These are phyloP conservation scores for Sugiyamaella paludigena DNA, from an alignment of 1,139 yeast species.

Conservation along the genomic window DNA sequence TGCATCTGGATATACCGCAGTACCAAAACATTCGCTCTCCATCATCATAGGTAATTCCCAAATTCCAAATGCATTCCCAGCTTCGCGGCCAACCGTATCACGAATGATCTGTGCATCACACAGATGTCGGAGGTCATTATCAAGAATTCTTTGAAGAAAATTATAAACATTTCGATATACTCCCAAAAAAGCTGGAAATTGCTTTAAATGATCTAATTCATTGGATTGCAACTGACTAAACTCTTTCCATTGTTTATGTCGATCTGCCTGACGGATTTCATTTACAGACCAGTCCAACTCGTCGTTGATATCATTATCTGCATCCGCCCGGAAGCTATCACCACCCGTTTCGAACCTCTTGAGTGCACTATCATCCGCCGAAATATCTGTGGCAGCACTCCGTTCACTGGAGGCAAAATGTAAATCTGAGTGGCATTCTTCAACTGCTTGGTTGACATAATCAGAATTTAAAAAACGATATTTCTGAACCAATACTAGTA, in stretches of 20 bases:
- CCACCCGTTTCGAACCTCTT: slow-evolving; percentile 4
- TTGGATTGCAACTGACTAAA: slow-evolving; percentile 55
- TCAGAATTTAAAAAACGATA: slow-evolving; percentile 15
- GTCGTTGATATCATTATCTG: neutral
- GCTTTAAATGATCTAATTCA: slow-evolving; percentile 49
- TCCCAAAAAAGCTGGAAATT: slow-evolving; percentile 51
- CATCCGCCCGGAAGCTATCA: slow-evolving; percentile 10
- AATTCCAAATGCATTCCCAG: slow-evolving; percentile 74
- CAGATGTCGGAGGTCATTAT: slow-evolving; percentile 38
- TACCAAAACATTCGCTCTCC: slow-evolving; percentile 64
- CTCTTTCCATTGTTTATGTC: slow-evolving; percentile 23
- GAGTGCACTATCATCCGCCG: too few species aligned
- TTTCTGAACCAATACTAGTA: slow-evolving; percentile 29
- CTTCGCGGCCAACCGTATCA: slow-evolving; percentile 56
- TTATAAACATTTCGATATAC: slow-evolving; percentile 54
- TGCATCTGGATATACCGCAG: slow-evolving; percentile 63
- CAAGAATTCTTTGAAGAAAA: slow-evolving; percentile 45
- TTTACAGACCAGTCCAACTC: neutral
- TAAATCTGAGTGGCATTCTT: too few species aligned
- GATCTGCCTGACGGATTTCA: slow-evolving; percentile 27
- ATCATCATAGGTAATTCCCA: slow-evolving; percentile 52
- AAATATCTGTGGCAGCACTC: too few species aligned
- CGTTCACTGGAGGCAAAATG: too few species aligned
- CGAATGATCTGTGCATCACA: slow-evolving; percentile 47
- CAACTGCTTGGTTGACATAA: too few species aligned